Evolutionary conservation across 495 filamentous ascomycete genomes (phyloP).

Genomic region (Thermothielavioides terrestris): DNA sequence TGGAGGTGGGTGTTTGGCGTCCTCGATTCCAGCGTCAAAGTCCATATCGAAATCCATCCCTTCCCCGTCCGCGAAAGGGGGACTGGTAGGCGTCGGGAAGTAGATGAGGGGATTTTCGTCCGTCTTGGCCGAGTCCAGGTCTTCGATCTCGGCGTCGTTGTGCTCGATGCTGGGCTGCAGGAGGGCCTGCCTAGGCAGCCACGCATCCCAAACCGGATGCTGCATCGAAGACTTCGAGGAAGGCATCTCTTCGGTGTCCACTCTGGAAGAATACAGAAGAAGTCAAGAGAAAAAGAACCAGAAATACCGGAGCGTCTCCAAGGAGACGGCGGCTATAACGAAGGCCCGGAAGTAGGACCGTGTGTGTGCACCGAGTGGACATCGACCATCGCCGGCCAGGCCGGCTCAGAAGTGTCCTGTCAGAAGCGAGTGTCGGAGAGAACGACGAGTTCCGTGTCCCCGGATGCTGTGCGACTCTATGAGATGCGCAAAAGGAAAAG

Average conservation of each 20-base stretch:
- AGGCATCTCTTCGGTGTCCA: conserved; percentile 1
- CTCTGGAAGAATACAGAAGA: no score
- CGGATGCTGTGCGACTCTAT: conserved; percentile 12
- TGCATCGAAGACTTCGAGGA: background rate
- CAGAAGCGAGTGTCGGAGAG: conserved; percentile 14
- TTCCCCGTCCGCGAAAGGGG: conserved; percentile 28
- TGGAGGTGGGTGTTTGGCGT: conserved; percentile 31
- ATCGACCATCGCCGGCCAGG: conserved; percentile 20
- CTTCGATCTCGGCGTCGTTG: conserved; percentile 32
- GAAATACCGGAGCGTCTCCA: background rate
- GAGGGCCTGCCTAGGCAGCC: conserved; percentile 28
- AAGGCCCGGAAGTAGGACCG: background rate
- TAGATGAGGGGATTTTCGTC: conserved; percentile 41
- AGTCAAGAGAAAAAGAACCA: no score
- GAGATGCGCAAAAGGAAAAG: conserved; percentile 7
- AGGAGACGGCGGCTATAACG: background rate
- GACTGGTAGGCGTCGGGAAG: conserved; percentile 39
- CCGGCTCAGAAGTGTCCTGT: conserved; percentile 24
- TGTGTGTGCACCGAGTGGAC: background rate
- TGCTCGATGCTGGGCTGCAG: conserved; percentile 29
- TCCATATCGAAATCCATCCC: conserved; percentile 41
- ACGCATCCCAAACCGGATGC: conserved; percentile 12
- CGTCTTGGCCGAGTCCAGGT: conserved; percentile 28
- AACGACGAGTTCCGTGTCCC: background rate
- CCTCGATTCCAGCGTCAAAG: conserved; percentile 45